Evolutionary conservation across 1,139 yeast species (phyloP).

Genomic region (Maudiozyma humilis): DNA sequence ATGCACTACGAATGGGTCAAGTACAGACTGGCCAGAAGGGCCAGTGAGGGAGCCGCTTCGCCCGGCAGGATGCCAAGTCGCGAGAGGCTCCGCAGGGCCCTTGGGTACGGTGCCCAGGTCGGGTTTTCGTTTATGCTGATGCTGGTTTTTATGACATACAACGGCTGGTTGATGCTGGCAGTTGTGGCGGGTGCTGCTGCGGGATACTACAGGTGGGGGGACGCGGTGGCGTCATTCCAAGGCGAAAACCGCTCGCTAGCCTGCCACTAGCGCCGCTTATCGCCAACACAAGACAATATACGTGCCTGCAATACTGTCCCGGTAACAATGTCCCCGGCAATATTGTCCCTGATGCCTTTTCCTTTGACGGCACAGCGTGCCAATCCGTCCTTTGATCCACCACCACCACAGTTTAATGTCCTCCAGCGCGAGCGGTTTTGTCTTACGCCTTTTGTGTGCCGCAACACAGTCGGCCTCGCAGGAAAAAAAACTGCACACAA

Average conservation of each 20-base stretch:
- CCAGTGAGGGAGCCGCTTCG: slow-evolving; percentile 2
- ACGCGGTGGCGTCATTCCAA: neutral
- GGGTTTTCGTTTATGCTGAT: slow-evolving; percentile 70
- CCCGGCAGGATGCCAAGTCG: slow-evolving; percentile 8
- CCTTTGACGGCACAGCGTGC: neutral
- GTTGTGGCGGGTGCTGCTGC: slow-evolving; percentile 60
- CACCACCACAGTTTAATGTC: neutral
- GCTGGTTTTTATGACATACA: slow-evolving; percentile 78
- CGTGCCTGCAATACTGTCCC: neutral
- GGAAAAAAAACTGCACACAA: too few relatives aligned
- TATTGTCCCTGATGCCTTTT: neutral
- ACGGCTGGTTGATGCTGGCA: slow-evolving; percentile 75
- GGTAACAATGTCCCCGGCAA: too few relatives aligned
- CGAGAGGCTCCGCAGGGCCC: slow-evolving; percentile 34
- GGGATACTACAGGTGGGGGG: slow-evolving; percentile 54
- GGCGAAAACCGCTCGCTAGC: slow-evolving; percentile 15
- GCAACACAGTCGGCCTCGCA: too few relatives aligned
- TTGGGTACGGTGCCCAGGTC: slow-evolving; percentile 61
- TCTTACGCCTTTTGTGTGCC: too few relatives aligned
- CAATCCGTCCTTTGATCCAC: too few relatives aligned
- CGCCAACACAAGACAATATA: neutral
- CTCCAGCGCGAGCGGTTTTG: too few relatives aligned
- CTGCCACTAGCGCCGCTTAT: slow-evolving; percentile 16
- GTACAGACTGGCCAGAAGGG: slow-evolving; percentile 20
- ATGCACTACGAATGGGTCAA: slow-evolving; percentile 57